Base-by-base conservation (phyloP, 805 yeast genomes). In the Saccharomycopsis selenospora region DNA sequence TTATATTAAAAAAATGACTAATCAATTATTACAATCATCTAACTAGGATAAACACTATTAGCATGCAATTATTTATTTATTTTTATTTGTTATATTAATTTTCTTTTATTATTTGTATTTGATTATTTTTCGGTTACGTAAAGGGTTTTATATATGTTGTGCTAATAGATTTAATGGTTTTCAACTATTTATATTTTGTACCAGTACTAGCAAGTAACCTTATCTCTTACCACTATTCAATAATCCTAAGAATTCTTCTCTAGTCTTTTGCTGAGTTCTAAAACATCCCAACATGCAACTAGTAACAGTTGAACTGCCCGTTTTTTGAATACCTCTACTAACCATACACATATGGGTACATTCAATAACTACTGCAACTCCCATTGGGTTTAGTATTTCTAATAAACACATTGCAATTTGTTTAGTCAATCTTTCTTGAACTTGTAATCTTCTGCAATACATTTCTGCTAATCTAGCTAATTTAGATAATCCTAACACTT, bases 301-400 rank as follows among this genome's bases (percentile, higher is more conserved):
- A 17, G 99, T 93, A 28, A 89, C 81, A 2, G 99, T 93, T 17
- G 85, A 76, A 17, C 95, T 85, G 1, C 98, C 97, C 0, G 96
- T 80, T 66, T 93, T 93, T 66, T 93, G 97, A 24, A 93, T 87
- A 49, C 99, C 99, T 62, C 99, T 78, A 64, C 95, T 87, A 24
- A 91, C 98, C 99, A 93, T 93, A 66, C 99, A 93, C 99, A 93
- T 93, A 64, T 93, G 99, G 2, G 91, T 79, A 17, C 97, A 97
- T 67, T 93, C 99, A 60, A 93, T 89, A 24, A 93, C 98, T 36
- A 93, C 99, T 1, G 98, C 99, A 6, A 93, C 99, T 53, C 99
- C 99, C 60, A 90, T 77, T 14, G 99, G 99, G 60, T 85, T 82
- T 59, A 93, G 72, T 51, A 90, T 86, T 61, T 89, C 97, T 63